Evolutionary conservation across 257 asterid genomes (phyloP).

Genomic region (Eucommia ulmoides): DNA sequence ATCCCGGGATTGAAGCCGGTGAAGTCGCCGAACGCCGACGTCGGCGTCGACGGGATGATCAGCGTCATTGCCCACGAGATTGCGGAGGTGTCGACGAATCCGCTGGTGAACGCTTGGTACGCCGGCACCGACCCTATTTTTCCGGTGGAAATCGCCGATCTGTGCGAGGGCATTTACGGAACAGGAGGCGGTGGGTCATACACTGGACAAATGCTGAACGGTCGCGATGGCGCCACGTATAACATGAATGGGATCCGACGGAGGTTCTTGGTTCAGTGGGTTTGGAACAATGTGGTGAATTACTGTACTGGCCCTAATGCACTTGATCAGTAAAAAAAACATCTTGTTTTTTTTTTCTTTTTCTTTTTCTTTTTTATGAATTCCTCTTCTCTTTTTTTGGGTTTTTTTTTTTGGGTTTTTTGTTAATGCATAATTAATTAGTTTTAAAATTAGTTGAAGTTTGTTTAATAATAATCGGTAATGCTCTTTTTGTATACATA

Average conservation of each 20-base stretch:
- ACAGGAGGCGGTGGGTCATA: constrained; percentile 84
- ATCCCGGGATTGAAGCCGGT: constrained; percentile 50
- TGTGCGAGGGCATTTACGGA: constrained; percentile 87
- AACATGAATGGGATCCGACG: constrained; percentile 78
- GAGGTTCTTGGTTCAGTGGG: constrained; percentile 86
- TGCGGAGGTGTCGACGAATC: constrained; percentile 71
- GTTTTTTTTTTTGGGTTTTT: too few species aligned
- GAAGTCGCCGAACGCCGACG: constrained; percentile 65
- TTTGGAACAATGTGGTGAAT: constrained; percentile 59
- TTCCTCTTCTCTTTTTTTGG: too few species aligned
- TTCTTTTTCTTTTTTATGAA: neutral
- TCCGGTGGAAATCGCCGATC: constrained; percentile 87
- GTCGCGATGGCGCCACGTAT: constrained; percentile 66
- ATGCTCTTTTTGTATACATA: too few species aligned
- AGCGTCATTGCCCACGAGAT: constrained; percentile 87
- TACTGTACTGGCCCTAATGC: constrained; percentile 97
- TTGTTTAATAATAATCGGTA: too few species aligned
- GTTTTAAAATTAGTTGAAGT: too few species aligned
- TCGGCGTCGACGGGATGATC: constrained; percentile 82
- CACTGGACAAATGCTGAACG: constrained; percentile 74
- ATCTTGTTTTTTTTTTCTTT: constrained; percentile 31
- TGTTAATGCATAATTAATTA: too few species aligned
- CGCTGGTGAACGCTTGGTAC: constrained; percentile 76
- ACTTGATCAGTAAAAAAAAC: constrained; percentile 54
- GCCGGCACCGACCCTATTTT: constrained; percentile 76